Base-by-base conservation (phyloP, 2,329 filamentous ascomycete genomes). In the Colletotrichum sp. region DNA sequence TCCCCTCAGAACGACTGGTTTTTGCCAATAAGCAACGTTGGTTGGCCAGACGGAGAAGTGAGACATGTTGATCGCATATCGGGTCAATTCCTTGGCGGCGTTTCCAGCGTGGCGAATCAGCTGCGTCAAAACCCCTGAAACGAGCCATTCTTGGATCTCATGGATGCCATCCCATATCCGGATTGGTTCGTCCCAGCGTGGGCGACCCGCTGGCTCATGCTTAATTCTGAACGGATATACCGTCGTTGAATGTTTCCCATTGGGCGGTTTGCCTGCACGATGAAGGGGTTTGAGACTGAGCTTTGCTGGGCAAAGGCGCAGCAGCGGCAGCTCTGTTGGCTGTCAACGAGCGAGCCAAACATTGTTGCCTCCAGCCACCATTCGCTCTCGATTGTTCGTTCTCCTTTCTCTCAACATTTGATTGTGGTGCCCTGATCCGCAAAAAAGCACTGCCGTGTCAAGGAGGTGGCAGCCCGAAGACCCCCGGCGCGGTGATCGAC, bases 1-100 rank as follows among this genome's bases (percentile, higher is more conserved):
- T 66, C 34, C 36, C 63, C 63, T 66, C 38, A 66, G 38, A 48
- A 48, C 8, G 24, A 36, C n/a, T 30, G 38, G 36, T 52, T 66
- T 36, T 13, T 43, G 55, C 13, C 34, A 64, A 61, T 30, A 57
- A 68, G 38, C 43, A 64, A 63, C 36, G 8, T n/a, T 60, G 64
- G 64, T 69, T 76, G 74, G 74, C 74, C 66, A 43, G 55, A 65
- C 36, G 61, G 16, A 69, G 71, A 58, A 65, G 64, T 65, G 74
- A 76, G 70, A 73, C 74, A 48, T 16, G 74, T 65, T 48, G 74
- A 76, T 76, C 70, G 43, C 58, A 60, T 60, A 67, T 65, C 58
- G 64, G 61, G 69, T 32, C 57, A 70, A 43, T 73, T 64, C 67
- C 73, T 75, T 21, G 70, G 58, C 34, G 71, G 74, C 71, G 65